A percentile compares a stretch with the other conserved stretches of the same genome.
Conservation (phyloP, 768 basidiomycete species). For the Sistotremastrum suecicum region DNA sequence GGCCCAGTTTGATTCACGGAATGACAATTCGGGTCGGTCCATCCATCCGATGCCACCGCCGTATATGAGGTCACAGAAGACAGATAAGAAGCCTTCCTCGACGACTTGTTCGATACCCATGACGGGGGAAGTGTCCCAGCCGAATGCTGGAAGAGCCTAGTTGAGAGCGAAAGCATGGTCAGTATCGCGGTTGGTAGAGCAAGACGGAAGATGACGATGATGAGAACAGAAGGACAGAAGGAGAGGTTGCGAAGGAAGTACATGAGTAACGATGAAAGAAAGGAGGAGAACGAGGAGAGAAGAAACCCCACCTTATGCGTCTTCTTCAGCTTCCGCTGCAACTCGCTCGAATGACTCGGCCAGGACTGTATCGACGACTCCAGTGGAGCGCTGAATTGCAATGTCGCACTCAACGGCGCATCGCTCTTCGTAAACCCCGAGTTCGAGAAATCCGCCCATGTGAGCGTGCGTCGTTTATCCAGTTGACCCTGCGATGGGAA, state of each 20-base stretch:
- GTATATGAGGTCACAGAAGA: conserved; percentile 70
- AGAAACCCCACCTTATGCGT: conserved; percentile 37
- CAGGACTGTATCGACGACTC: conserved; percentile 49
- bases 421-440: conserved; percentile 75
- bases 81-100: conserved; percentile 83
- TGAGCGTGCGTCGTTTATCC: conserved; percentile 69
- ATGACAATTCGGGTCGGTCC: conserved; percentile 60
- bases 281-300: neutral
- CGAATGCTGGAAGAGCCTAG: conserved; percentile 59
- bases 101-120: conserved; percentile 66
- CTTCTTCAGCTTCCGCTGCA: conserved; percentile 73
- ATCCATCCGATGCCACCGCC: conserved; percentile 64
- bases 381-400: conserved; percentile 59
- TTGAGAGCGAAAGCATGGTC: neutral
- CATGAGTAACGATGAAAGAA: too few species aligned
- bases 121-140: conserved; percentile 85
- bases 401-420: conserved; percentile 59
- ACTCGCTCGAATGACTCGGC: conserved; percentile 60
- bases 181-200: neutral
- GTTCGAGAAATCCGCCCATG: conserved; percentile 82
- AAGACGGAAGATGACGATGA: too few species aligned
- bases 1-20: conserved; percentile 87
- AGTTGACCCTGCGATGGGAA: conserved; percentile 34
- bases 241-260: too few species aligned
- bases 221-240: too few species aligned